A percentile compares a stretch with the other conserved stretches of the same genome.
Conservation (phyloP, 2,329 filamentous ascomycete genomes). For the Cordyceps javanica region DNA sequence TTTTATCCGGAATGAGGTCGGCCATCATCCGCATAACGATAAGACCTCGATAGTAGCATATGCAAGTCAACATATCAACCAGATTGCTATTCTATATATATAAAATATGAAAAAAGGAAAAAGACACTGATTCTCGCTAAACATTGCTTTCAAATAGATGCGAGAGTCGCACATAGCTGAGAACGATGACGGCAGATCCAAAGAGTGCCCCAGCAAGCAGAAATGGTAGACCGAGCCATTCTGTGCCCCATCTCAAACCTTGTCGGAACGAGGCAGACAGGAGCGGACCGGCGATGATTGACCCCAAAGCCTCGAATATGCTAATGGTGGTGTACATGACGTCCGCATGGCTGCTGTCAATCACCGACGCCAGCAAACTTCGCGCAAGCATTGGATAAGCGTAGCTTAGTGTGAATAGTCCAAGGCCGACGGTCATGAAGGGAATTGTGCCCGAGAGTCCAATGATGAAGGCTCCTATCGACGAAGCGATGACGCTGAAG, state of each 20-base stretch:
- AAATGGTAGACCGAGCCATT: slow-evolving; percentile 16
- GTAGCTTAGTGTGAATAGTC: background rate
- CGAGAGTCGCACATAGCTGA: too few relatives aligned
- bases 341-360: slow-evolving; percentile 13
- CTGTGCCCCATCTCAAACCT: slow-evolving; percentile 12
- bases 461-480: background rate
- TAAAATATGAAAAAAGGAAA: too few relatives aligned
- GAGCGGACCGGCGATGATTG: slow-evolving; percentile 15
- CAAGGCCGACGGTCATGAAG: slow-evolving; percentile 9
- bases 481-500: background rate
- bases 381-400: slow-evolving; percentile 11
- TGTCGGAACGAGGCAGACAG: slow-evolving; percentile 15
- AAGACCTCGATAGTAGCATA: too few relatives aligned
- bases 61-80: too few relatives aligned
- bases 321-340: slow-evolving; percentile 17
- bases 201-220: background rate
- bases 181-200: background rate
- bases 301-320: slow-evolving; percentile 16
- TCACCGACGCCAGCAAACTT: slow-evolving; percentile 17
- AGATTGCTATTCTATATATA: too few relatives aligned
- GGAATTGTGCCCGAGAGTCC: background rate
- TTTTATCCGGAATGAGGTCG: too few relatives aligned
- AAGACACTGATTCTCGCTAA: too few relatives aligned
- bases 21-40: too few relatives aligned
- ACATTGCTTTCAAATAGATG: too few relatives aligned